Conservation (phyloP, 768 basidiomycete genomes). For the Myochromella boudieri region DNA sequence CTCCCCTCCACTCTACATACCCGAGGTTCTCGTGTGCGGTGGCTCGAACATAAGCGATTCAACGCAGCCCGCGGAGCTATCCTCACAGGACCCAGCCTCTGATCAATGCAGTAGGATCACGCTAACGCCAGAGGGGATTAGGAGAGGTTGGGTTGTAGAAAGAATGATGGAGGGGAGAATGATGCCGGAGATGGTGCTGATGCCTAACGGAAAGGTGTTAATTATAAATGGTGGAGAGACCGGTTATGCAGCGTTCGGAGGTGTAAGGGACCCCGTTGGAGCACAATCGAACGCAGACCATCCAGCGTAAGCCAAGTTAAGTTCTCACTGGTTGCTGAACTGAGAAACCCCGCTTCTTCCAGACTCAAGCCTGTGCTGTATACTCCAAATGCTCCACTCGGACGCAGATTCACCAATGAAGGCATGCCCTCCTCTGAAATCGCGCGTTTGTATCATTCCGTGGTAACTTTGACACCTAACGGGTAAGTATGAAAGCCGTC, state of each 20-base stretch:
- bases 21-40: constrained; percentile 48
- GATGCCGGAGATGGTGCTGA: constrained; percentile 34
- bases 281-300: constrained; percentile 23
- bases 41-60: constrained; percentile 36
- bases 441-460: constrained; percentile 63
- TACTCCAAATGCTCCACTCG: constrained; percentile 40
- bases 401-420: constrained; percentile 46
- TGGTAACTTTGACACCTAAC: constrained; percentile 54
- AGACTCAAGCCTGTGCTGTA: constrained; percentile 47
- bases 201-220: constrained; percentile 39
- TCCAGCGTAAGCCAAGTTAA: constrained; percentile 20
- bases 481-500: constrained; percentile 49
- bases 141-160: constrained; percentile 45
- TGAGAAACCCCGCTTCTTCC: constrained; percentile 23
- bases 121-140: constrained; percentile 40
- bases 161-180: constrained; percentile 39
- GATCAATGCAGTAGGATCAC: constrained; percentile 43
- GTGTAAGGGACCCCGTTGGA: constrained; percentile 25
- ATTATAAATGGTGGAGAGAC: constrained; percentile 41
- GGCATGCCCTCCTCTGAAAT: constrained; percentile 42
- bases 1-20: constrained; percentile 37
- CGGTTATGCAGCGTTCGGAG: constrained; percentile 39
- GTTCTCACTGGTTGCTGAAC: neutral
- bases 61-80: constrained; percentile 25
- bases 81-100: constrained; percentile 40